These are phyloP conservation scores for Tulasnella sp. DNA, from an alignment of 768 basidiomycete species.

Conservation along the genomic window DNA sequence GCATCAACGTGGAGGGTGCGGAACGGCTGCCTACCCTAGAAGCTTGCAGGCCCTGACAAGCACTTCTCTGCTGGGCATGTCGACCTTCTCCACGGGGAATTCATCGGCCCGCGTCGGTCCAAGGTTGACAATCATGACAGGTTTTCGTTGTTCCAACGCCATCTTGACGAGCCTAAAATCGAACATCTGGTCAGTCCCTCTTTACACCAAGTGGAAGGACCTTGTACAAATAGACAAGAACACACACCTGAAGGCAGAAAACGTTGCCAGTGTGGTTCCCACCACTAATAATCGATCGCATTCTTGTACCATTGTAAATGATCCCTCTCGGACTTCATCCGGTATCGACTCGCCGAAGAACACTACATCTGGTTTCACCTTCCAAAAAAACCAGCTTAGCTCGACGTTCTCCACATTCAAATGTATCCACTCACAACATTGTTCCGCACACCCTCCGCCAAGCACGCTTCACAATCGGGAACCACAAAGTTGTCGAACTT, in stretches of 20 bases:
- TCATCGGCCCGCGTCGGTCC: conserved; percentile 82
- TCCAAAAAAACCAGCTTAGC: neutral
- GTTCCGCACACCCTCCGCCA: conserved; percentile 43
- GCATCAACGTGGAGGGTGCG: neutral
- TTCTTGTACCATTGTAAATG: conserved; percentile 51
- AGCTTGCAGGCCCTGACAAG: conserved; percentile 52
- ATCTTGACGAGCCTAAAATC: conserved; percentile 58
- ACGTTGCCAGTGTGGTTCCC: conserved; percentile 89
- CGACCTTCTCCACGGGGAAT: conserved; percentile 58
- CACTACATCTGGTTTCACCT: conserved; percentile 74
- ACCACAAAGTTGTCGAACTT: conserved; percentile 69
- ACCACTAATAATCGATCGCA: conserved; percentile 65
- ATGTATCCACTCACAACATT: conserved; percentile 42
- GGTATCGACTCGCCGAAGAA: conserved; percentile 90
- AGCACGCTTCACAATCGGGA: conserved; percentile 65
- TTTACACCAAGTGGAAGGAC: neutral
- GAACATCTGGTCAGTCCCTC: too few relatives aligned
- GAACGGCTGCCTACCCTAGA: conserved; percentile 45
- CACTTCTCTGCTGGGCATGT: conserved; percentile 61
- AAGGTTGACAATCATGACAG: conserved; percentile 71
- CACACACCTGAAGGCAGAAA: conserved; percentile 72
- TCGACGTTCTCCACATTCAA: neutral
- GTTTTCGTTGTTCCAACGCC: conserved; percentile 64
- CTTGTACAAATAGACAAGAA: neutral
- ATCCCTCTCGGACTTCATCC: conserved; percentile 49